These are phyloP conservation scores for Stagonosporopsis chrysanthemi DNA, from an alignment of 2,329 filamentous ascomycete genomes.

Conservation along the genomic window DNA sequence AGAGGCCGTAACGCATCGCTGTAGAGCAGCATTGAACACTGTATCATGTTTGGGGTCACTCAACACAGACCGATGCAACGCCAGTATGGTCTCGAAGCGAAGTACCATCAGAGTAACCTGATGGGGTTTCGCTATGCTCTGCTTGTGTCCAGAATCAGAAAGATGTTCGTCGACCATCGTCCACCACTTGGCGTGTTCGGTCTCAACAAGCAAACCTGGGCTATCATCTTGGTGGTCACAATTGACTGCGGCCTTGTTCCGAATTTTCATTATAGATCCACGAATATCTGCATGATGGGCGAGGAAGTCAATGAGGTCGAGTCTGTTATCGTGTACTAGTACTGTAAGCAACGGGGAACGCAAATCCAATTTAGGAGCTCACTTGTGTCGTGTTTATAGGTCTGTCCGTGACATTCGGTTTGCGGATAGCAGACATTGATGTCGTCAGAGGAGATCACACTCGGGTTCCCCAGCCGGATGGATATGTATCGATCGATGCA, in stretches of 20 bases:
- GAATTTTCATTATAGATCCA: conserved; percentile 34
- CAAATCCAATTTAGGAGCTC: not conserved
- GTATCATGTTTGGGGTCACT: conserved; percentile 31
- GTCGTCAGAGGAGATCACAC: conserved; percentile 31
- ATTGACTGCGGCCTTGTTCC: conserved; percentile 22
- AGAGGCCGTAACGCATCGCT: conserved; percentile 35
- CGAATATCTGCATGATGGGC: conserved; percentile 32
- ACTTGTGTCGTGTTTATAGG: not conserved
- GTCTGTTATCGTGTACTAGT: conserved; percentile 24
- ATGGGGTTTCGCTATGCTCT: conserved; percentile 29
- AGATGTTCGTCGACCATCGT: conserved; percentile 36
- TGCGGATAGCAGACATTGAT: conserved; percentile 35
- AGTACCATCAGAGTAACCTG: conserved; percentile 35
- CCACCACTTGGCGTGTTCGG: conserved; percentile 39
- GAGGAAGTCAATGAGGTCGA: conserved; percentile 34
- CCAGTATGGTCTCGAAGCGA: conserved; percentile 33
- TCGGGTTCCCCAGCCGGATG: conserved; percentile 33
- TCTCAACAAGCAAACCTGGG: conserved; percentile 27
- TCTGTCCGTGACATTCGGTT: conserved; percentile 12
- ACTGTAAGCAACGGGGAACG: not conserved
- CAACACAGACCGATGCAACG: conserved; percentile 32
- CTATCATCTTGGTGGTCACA: conserved; percentile 17
- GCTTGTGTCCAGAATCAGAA: conserved; percentile 22
- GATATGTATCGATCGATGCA: conserved; percentile 37
- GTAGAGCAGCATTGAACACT: conserved; percentile 32